Conservation (phyloP, 2,329 filamentous ascomycete species). For the Sclerotinia spermophila region DNA sequence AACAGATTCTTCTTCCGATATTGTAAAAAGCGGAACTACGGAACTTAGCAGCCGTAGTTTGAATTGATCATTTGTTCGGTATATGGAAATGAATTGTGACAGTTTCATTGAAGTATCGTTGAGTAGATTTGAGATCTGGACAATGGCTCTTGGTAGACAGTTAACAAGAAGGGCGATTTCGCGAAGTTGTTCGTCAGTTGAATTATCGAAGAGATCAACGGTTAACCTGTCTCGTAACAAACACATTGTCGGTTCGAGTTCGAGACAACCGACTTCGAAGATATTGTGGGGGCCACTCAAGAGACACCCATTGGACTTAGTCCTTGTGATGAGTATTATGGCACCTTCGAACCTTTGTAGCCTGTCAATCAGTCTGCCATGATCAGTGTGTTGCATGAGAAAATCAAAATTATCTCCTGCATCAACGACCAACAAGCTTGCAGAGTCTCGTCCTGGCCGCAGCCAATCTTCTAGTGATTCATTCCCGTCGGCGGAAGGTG, state of each 20-base stretch:
- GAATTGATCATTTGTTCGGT: slow-evolving; percentile 26
- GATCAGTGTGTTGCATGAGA: slow-evolving; percentile 11
- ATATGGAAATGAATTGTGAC: slow-evolving; percentile 30
- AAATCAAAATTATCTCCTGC: slow-evolving; percentile 24
- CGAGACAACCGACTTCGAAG: slow-evolving; percentile 26
- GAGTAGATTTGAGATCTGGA: slow-evolving; percentile 28
- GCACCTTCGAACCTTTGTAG: slow-evolving; percentile 26
- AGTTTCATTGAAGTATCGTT: slow-evolving; percentile 30
- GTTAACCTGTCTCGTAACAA: slow-evolving; percentile 23
- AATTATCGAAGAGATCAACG: slow-evolving; percentile 19
- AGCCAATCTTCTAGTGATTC: slow-evolving; percentile 26
- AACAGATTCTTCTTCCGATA: slow-evolving; percentile 24
- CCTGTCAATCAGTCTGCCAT: slow-evolving; percentile 23
- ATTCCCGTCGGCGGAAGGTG: slow-evolving; percentile 1
- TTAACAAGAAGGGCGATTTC: slow-evolving; percentile 25
- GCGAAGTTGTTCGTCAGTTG: slow-evolving; percentile 24
- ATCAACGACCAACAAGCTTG: slow-evolving; percentile 28
- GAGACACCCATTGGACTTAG: slow-evolving; percentile 24
- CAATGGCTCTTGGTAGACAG: slow-evolving; percentile 28
- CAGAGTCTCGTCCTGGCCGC: slow-evolving; percentile 13
- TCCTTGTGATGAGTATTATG: slow-evolving; percentile 27
- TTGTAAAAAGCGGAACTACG: slow-evolving; percentile 23
- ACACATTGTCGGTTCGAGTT: slow-evolving; percentile 24
- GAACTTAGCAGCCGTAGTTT: slow-evolving; percentile 29
- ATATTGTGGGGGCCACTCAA: slow-evolving; percentile 27